Evolutionary conservation across 202 grass and related monocot genomes (phyloP).

Genomic region (Bolboschoenoplectus hybrid): DNA sequence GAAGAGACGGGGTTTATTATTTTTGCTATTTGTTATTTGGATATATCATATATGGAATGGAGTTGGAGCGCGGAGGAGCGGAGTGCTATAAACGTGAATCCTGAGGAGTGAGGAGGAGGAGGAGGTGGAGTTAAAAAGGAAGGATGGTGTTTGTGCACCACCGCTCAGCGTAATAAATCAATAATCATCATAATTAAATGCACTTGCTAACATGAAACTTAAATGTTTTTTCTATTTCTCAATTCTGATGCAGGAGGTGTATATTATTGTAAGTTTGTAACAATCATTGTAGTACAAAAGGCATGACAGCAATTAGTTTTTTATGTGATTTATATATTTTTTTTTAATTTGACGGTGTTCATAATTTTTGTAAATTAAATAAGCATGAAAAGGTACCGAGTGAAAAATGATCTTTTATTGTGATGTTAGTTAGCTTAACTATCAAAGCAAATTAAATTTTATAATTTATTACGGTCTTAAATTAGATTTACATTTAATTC

Average conservation of each 20-base stretch:
- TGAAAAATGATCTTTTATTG: no score
- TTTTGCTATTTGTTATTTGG: no score
- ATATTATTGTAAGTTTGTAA: no score
- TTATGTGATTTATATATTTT: neutral
- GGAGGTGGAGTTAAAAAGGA: neutral
- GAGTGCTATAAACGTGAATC: constrained; percentile 13
- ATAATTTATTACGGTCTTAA: no score
- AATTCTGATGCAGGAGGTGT: no score
- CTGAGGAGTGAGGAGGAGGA: neutral
- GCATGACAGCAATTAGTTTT: neutral
- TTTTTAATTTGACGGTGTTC: neutral
- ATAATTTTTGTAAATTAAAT: neutral
- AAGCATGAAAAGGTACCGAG: neutral
- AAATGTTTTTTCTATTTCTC: no score
- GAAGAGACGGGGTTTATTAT: neutral
- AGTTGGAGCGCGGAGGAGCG: neutral
- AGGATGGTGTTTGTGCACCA: neutral
- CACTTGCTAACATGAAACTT: no score
- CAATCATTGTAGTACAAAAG: no score
- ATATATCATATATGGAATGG: neutral
- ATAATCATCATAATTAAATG: neutral
- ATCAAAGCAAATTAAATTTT: no score
- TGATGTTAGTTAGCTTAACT: no score
- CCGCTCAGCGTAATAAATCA: neutral
- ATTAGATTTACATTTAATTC: no score